A percentile compares a stretch with the other conserved stretches of the same genome.
Conservation (phyloP, 495 filamentous ascomycete species). For the Monascus purpureus region DNA sequence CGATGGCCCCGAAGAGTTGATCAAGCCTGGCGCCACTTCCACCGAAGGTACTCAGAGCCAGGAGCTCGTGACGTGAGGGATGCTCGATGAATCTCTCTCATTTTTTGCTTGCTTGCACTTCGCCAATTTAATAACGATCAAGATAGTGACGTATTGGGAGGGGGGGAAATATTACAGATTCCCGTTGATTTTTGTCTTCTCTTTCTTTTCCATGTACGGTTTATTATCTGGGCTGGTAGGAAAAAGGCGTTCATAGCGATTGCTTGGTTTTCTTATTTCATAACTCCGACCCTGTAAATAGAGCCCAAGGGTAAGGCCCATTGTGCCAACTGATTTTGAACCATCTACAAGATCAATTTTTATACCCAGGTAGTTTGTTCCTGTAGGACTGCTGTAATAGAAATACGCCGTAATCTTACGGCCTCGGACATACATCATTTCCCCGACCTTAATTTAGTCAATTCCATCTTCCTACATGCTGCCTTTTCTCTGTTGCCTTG, state of each 20-base stretch:
- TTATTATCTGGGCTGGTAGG: slow-evolving; percentile 18
- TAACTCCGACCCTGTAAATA: slow-evolving; percentile 19
- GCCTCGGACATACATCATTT: background rate
- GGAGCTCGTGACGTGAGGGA: slow-evolving; percentile 26
- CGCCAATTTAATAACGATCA: background rate
- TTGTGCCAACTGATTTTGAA: no score
- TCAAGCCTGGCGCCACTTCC: slow-evolving; percentile 44
- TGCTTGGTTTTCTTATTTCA: slow-evolving; percentile 1
- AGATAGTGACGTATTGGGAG: slow-evolving; percentile 1
- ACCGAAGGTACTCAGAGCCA: slow-evolving; percentile 17
- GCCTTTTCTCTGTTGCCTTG: background rate
- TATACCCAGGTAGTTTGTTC: no score
- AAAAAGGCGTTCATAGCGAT: no score
- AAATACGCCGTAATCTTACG: slow-evolving; percentile 1
- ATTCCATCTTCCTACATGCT: no score
- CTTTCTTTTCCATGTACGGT: no score
- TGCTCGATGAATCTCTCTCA: slow-evolving; percentile 3
- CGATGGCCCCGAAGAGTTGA: slow-evolving; percentile 55
- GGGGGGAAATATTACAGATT: no score
- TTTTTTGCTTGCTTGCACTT: no score
- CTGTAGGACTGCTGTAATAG: no score
- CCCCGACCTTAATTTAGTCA: background rate
- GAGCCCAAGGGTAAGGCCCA: slow-evolving; percentile 10
- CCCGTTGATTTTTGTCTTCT: no score
- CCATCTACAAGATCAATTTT: no score